A percentile compares a stretch with the other conserved stretches of the same genome.
Conservation (phyloP, 1,284 basidiomycete species). For the Apiotrichum sp. region DNA sequence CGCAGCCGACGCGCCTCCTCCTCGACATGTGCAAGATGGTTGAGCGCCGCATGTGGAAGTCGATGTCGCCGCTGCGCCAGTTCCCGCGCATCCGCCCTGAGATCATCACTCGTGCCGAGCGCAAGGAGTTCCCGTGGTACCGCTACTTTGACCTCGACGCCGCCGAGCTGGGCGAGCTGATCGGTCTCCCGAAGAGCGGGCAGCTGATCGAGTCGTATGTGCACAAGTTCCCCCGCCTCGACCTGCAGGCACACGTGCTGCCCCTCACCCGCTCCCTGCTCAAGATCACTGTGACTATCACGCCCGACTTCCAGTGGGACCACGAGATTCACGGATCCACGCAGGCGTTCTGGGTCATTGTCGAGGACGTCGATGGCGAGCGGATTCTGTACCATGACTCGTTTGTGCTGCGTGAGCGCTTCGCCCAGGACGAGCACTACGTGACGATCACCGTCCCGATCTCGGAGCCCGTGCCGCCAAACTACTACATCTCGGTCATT, state of each 20-base stretch:
- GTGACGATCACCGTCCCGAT: slow-evolving; percentile 92
- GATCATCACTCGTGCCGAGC: slow-evolving; percentile 85
- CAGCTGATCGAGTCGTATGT: slow-evolving; percentile 89
- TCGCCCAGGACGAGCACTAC: slow-evolving; percentile 87
- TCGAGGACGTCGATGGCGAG: slow-evolving; percentile 97
- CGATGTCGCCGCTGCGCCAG: slow-evolving; percentile 94
- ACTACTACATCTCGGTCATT: slow-evolving; percentile 92
- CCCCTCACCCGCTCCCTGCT: slow-evolving; percentile 85
- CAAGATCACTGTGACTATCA: slow-evolving; percentile 81
- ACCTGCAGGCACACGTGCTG: slow-evolving; percentile 87
- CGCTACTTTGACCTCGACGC: slow-evolving; percentile 87
- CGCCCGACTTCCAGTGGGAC: slow-evolving; percentile 96
- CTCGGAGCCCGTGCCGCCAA: slow-evolving; percentile 94
- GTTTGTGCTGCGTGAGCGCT: slow-evolving; percentile 84
- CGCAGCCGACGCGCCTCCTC: slow-evolving; percentile 81
- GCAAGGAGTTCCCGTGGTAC: slow-evolving; percentile 98
- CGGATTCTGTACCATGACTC: slow-evolving; percentile 89
- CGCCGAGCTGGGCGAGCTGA: slow-evolving; percentile 85
- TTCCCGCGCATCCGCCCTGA: slow-evolving; percentile 66
- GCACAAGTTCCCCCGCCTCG: slow-evolving; percentile 91
- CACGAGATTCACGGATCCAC: slow-evolving; percentile 83
- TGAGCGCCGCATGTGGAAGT: slow-evolving; percentile 89
- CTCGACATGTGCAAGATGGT: slow-evolving; percentile 98
- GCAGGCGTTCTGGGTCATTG: slow-evolving; percentile 85
- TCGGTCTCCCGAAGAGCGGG: slow-evolving; percentile 88